Base-by-base conservation (phyloP, 1,284 basidiomycete genomes). In the Singerocomus rubriflavus region DNA sequence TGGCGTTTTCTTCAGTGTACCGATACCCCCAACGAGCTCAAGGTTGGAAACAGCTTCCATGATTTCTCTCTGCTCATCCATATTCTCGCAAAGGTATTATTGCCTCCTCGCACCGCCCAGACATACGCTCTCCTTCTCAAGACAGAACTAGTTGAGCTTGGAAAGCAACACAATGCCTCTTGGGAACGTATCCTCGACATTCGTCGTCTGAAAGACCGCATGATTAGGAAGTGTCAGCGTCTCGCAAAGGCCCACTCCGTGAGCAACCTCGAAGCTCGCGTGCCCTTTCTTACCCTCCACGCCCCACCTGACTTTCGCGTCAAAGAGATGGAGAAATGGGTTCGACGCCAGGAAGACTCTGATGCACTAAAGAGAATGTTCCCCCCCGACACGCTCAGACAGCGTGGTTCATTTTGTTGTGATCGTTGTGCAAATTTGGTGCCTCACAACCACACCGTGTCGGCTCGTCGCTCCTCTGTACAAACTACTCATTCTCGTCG, bases 321-420 rank as follows among this genome's bases (percentile, higher is more conserved):
- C 35, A 86, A 85, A 68, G 85, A 86, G 65, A 85, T 88, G 77
- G 85, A 88, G 59, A 80, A 79, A 50, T 88, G 85, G 85, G 79
- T 85, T 60, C 73, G 72, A 52, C 61, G 65, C 26, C 71, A 77
- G 31, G 68, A 72, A 30, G 62, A 57, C 41, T 39, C 57, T 46
- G 63, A 59, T n/a, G 49, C 45, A 9, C 17, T 58, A 31, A 71
- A 57, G 50, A 69, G 52, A 55, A 51, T 47, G 33, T 17, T 55
- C 6, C 38, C 63, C 7, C 37, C 49, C 9, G 66, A 64, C 39
- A 48, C 43, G 11, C 40, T 66, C 30, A 58, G 60, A 46, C 56
- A 61, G 25, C 68, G 63, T 32, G 55, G 58, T 46, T 69, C 67
- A 34, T 64, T 58, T 50, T 73, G 69, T 44, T 72, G 71, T 43